Evolutionary conservation across 148 eudicot genomes (phyloP).

Genomic region (Chenopodium suecicum): DNA sequence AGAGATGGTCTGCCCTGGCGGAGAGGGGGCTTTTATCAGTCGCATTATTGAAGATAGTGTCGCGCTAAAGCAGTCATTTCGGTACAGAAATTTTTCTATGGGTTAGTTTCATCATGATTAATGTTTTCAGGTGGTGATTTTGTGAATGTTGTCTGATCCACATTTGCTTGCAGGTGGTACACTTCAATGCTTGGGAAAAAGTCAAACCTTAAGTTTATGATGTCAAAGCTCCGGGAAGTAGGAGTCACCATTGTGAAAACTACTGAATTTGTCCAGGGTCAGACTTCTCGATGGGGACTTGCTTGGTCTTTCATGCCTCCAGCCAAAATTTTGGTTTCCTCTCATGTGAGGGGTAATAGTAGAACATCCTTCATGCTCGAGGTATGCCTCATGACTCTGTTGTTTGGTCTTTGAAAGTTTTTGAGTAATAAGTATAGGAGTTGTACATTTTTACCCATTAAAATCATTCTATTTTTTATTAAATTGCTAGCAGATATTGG

Average conservation of each 20-base stretch:
- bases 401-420: not conserved
- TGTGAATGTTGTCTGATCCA: constrained; percentile 5
- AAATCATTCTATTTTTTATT: not conserved
- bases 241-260: constrained; percentile 89
- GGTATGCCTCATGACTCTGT: constrained; percentile 38
- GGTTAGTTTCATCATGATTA: not conserved
- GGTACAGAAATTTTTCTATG: constrained; percentile 43
- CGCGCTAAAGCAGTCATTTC: constrained; percentile 57
- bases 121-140: not conserved
- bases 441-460: not conserved
- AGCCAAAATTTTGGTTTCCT: constrained; percentile 42
- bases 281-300: constrained; percentile 92
- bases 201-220: constrained; percentile 64
- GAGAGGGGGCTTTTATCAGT: constrained; percentile 76
- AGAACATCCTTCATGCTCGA: constrained; percentile 73
- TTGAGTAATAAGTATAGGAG: not conserved
- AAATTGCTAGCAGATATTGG: not conserved
- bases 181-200: constrained; percentile 96
- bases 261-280: constrained; percentile 96
- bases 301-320: constrained; percentile 88
- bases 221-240: constrained; percentile 62
- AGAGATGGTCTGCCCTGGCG: constrained; percentile 96
- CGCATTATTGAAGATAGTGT: constrained; percentile 82
- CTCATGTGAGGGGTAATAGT: constrained; percentile 37
- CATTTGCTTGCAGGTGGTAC: constrained; percentile 66